Conservation (phyloP, 306 rosid genomes). For the Cucumis hystrix region DNA sequence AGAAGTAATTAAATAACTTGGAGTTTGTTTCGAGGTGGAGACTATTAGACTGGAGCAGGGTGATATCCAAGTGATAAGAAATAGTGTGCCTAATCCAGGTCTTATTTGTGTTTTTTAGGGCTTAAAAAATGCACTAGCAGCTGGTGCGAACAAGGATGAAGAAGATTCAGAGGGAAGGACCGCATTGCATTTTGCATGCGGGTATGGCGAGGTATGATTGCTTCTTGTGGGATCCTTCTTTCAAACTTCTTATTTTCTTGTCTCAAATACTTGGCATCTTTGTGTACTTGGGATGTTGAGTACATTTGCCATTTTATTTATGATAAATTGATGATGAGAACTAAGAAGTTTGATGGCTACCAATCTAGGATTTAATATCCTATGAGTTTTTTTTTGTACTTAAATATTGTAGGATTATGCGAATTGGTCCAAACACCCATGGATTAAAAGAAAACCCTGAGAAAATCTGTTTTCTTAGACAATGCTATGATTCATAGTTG, state of each 20-base stretch:
- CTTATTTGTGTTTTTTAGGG: constrained; percentile 35
- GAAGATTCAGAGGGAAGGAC: constrained; percentile 98
- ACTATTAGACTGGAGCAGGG: neutral
- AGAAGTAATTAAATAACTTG: neutral
- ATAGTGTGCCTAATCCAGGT: neutral
- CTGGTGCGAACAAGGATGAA: constrained; percentile 91
- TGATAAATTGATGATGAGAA: neutral
- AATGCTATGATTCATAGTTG: neutral
- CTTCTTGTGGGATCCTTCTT: neutral
- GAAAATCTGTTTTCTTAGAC: neutral
- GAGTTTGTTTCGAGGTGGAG: neutral
- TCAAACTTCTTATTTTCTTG: neutral
- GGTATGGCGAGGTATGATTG: constrained; percentile 88
- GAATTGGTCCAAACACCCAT: no score
- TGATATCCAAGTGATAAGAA: neutral
- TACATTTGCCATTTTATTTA: neutral
- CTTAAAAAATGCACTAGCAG: constrained; percentile 61
- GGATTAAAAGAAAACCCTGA: no score
- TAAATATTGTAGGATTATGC: no score
- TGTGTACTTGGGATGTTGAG: neutral
- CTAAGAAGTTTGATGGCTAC: neutral
- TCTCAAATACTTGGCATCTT: neutral
- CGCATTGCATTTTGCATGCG: constrained; percentile 96
- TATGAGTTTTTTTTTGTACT: no score
- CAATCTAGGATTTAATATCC: no score